phyloP scores from a whole-genome alignment of 306 rosid genomes.

The Canavalia gladiata region DNA sequence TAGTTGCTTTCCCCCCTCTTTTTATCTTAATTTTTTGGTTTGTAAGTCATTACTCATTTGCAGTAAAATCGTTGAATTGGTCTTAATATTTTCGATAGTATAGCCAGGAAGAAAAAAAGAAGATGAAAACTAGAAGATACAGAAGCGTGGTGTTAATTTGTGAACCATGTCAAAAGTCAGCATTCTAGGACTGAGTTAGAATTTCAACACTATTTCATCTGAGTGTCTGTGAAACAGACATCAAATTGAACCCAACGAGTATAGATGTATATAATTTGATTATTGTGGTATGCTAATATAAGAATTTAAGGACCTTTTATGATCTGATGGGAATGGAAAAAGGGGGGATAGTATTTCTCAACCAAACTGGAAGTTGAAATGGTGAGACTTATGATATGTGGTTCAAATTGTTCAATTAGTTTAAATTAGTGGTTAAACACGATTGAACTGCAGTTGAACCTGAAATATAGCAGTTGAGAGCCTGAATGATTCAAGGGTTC shows the following conservation, averaged over 20 bases:
- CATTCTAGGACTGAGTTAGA: not conserved
- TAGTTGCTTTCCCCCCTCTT: no score
- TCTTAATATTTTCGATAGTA: not conserved
- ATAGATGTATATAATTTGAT: slow-evolving; percentile 13
- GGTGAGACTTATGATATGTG: not conserved
- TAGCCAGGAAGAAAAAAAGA: not conserved
- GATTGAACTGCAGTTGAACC: not conserved
- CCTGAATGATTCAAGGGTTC: not conserved
- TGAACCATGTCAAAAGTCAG: not conserved
- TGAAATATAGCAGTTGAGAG: not conserved
- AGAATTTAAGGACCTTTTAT: not conserved
- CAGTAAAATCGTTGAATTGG: not conserved
- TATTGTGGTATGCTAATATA: not conserved
- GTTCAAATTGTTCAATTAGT: not conserved
- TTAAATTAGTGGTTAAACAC: not conserved
- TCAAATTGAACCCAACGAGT: not conserved
- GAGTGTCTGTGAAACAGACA: not conserved
- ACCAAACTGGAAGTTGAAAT: not conserved
- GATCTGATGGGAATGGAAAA: not conserved
- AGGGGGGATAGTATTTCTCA: not conserved
- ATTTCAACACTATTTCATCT: not conserved
- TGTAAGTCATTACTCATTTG: not conserved
- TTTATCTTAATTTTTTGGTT: not conserved
- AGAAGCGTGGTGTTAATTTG: not conserved
- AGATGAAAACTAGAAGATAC: not conserved